Conservation (phyloP, 345 rosid genomes). For the Pistacia atlantica region DNA sequence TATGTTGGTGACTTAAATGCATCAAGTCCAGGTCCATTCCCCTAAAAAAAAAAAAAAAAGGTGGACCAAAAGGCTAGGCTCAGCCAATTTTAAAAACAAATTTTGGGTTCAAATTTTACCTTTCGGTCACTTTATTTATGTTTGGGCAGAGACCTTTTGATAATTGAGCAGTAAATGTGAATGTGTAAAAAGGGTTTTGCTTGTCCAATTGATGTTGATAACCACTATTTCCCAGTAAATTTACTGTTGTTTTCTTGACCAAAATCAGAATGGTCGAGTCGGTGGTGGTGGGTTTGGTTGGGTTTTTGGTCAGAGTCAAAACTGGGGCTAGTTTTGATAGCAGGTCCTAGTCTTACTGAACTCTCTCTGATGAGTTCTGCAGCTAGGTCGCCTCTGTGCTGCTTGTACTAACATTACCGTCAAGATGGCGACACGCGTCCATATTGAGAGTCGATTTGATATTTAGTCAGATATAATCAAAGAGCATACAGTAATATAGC, state of each 20-base stretch:
- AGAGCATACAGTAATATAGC: neutral
- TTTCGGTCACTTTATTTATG: constrained; percentile 16
- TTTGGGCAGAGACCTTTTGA: neutral
- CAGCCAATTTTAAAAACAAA: neutral
- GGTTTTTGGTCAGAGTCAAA: constrained; percentile 24
- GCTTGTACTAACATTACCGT: constrained; percentile 2
- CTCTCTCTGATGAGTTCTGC: neutral
- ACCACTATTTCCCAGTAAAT: neutral
- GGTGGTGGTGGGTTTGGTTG: neutral
- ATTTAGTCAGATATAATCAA: neutral
- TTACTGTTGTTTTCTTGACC: constrained; percentile 22
- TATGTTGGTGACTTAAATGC: no score
- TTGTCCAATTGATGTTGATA: neutral
- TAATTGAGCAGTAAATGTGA: neutral
- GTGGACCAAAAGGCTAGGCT: constrained; percentile 7
- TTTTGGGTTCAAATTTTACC: neutral
- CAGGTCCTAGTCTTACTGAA: neutral
- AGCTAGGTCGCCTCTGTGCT: neutral
- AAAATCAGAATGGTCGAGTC: neutral
- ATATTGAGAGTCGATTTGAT: neutral
- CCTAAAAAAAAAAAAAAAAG: neutral
- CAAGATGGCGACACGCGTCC: neutral
- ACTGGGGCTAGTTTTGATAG: neutral
- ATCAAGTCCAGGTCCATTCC: neutral
- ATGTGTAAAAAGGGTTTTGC: neutral